Evolutionary conservation across 73 alveolate genomes (phyloP).

Genomic region (Stentor coeruleus): DNA sequence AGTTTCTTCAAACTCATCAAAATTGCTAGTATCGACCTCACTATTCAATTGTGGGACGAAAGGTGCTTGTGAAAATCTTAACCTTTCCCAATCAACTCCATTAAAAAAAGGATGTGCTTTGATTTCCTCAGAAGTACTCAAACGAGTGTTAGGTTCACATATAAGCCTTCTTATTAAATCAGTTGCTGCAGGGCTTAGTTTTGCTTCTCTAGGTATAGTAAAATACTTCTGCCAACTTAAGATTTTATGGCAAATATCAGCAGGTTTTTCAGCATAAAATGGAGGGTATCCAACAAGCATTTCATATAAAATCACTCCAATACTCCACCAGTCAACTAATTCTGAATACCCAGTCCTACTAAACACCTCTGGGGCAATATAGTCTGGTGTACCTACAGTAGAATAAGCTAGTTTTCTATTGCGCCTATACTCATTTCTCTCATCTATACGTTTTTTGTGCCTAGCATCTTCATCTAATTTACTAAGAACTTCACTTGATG

Average conservation of each 20-base stretch:
- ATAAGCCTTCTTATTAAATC: constrained; percentile 71
- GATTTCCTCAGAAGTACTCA: constrained; percentile 77
- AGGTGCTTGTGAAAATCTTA: constrained; percentile 68
- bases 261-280: constrained; percentile 73
- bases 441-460: constrained; percentile 34
- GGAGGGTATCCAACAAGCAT: constrained; percentile 90
- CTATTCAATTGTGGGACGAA: constrained; percentile 63
- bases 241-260: constrained; percentile 73
- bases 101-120: constrained; percentile 33
- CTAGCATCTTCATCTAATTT: too few relatives aligned
- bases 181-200: constrained; percentile 69
- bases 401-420: constrained; percentile 30
- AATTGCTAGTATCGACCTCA: constrained; percentile 72
- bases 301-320: constrained; percentile 33
- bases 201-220: constrained; percentile 68
- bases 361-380: constrained; percentile 47
- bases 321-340: constrained; percentile 58
- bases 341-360: constrained; percentile 38
- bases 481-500: too few relatives aligned
- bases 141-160: constrained; percentile 60
- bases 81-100: constrained; percentile 38
- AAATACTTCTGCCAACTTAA: constrained; percentile 74
- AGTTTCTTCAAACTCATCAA: constrained; percentile 88
- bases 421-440: neutral
- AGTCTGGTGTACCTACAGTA: constrained; percentile 51